These are phyloP conservation scores for Chaetomiaceae sp. DNA, from an alignment of 2,329 filamentous ascomycete species.

Conservation along the genomic window DNA sequence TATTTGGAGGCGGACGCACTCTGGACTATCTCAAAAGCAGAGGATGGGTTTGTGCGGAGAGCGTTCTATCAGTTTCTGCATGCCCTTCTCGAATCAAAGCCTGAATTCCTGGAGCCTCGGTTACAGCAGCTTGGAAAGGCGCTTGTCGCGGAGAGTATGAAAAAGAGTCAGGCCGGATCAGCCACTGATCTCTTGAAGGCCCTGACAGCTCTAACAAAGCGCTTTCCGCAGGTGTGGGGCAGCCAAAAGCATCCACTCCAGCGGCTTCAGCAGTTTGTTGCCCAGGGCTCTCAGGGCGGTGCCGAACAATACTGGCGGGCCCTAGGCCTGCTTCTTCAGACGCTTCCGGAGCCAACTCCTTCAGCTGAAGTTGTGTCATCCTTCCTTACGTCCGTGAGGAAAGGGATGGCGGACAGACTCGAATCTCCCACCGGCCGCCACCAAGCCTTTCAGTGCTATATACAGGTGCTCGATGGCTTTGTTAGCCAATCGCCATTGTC, in stretches of 20 bases:
- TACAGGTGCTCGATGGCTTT: conserved; percentile 57
- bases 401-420: conserved; percentile 68
- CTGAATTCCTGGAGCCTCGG: conserved; percentile 45
- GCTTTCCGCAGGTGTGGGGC: conserved; percentile 70
- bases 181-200: conserved; percentile 65
- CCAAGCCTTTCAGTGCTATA: conserved; percentile 71
- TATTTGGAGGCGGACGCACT: conserved; percentile 64
- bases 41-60: conserved; percentile 51
- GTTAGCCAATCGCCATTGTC: conserved; percentile 42
- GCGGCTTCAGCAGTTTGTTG: conserved; percentile 67
- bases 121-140: conserved; percentile 49
- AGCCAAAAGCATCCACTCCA: conserved; percentile 53
- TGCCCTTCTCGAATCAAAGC: conserved; percentile 44
- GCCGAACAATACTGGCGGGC: conserved; percentile 68
- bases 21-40: conserved; percentile 63
- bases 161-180: conserved; percentile 68
- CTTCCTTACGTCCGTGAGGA: conserved; percentile 63
- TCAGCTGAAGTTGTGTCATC: conserved; percentile 49
- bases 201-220: conserved; percentile 60
- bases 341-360: conserved; percentile 48
- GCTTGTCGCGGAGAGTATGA: conserved; percentile 70
- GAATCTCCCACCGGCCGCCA: conserved; percentile 66
- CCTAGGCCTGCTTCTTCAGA: conserved; percentile 58
- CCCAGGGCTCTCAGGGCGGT: conserved; percentile 79
- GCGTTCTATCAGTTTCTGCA: conserved; percentile 49